phyloP scores from a whole-genome alignment of 805 yeast species.

The Saccharomyces mikatae region DNA sequence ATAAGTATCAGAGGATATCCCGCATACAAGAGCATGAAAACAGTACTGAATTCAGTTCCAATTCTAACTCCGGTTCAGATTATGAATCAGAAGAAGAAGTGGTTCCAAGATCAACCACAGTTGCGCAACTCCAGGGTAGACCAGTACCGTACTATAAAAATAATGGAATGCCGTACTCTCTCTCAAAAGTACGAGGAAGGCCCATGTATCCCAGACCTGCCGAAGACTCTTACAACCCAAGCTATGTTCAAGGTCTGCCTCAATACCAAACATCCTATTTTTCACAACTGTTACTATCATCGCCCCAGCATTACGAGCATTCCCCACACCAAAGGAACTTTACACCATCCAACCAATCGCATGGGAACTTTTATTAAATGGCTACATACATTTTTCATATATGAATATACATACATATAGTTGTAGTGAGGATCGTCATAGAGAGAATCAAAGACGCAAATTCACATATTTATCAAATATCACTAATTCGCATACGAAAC shows the following conservation, averaged over 20 bases:
- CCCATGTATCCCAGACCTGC: background rate
- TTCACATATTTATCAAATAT: background rate
- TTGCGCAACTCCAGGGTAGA: background rate
- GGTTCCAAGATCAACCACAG: background rate
- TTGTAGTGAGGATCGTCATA: background rate
- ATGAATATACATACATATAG: background rate
- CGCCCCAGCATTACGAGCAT: background rate
- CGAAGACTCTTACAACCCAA: background rate
- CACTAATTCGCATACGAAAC: background rate
- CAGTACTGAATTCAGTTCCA: background rate
- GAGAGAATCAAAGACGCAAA: background rate
- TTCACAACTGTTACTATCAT: background rate
- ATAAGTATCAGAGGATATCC: background rate
- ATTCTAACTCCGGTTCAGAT: background rate
- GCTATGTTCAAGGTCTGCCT: background rate
- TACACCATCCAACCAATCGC: background rate
- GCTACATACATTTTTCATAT: background rate
- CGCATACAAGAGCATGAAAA: background rate
- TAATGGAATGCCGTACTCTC: background rate
- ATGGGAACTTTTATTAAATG: background rate
- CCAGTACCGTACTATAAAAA: background rate
- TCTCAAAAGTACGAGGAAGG: background rate
- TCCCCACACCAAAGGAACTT: background rate
- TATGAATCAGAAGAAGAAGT: background rate
- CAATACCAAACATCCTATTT: background rate